phyloP scores from a whole-genome alignment of 192 early-diverging fungal genomes.

The Coemansia sp. region DNA sequence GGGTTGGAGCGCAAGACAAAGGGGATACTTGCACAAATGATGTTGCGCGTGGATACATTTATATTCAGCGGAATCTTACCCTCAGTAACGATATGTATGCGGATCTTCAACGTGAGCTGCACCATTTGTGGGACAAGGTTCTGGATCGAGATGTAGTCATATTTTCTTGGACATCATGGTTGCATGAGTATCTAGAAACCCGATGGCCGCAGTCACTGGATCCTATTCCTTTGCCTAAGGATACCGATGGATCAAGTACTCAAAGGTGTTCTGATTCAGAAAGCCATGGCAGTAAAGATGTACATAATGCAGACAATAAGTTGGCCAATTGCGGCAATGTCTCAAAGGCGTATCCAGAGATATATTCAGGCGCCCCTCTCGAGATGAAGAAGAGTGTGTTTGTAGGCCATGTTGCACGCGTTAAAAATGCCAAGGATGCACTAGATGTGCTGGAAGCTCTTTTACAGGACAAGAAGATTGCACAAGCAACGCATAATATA shows the following conservation, averaged over 20 bases:
- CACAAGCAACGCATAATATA: constrained; percentile 89
- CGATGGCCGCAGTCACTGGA: constrained; percentile 42
- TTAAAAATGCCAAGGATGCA: constrained; percentile 59
- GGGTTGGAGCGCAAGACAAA: constrained; percentile 34
- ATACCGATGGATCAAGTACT: constrained; percentile 1
- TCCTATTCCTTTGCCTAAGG: constrained; percentile 37
- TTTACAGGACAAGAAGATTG: constrained; percentile 73
- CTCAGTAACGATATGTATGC: constrained; percentile 28
- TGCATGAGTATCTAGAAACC: constrained; percentile 32
- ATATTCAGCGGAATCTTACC: constrained; percentile 25
- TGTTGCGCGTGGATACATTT: constrained; percentile 24
- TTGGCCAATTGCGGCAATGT: background rate
- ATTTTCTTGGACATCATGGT: constrained; percentile 49
- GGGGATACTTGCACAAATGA: background rate
- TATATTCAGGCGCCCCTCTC: constrained; percentile 60
- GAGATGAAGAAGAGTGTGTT: constrained; percentile 84
- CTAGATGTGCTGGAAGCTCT: constrained; percentile 48
- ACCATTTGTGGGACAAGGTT: constrained; percentile 29
- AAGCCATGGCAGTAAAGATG: background rate
- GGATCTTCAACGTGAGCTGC: constrained; percentile 23
- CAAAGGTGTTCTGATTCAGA: background rate
- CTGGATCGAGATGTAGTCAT: constrained; percentile 42
- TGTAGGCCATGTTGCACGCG: constrained; percentile 75
- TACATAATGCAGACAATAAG: background rate
- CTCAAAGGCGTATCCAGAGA: constrained; percentile 30